Percentiles rank a stretch among this genome's conserved stretches.
These are phyloP conservation scores for Xylaria digitata DNA, from an alignment of 2,329 filamentous ascomycete genomes.

Conservation along the genomic window DNA sequence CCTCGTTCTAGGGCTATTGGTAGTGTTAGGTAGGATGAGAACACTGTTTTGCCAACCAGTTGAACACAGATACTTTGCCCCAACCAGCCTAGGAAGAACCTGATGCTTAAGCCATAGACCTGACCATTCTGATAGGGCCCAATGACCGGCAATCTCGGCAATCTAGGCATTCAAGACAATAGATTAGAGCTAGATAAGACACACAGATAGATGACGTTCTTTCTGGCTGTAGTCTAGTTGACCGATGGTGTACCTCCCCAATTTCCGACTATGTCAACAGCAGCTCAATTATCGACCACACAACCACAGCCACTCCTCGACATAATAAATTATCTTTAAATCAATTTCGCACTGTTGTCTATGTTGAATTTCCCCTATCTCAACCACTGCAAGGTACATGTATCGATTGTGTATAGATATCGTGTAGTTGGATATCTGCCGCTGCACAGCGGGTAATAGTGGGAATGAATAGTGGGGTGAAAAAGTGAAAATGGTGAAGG, in stretches of 20 bases:
- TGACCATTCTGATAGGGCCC: neutral
- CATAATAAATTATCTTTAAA: too few species aligned
- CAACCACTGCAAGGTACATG: too few species aligned
- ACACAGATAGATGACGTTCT: neutral
- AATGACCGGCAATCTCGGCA: neutral
- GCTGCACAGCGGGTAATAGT: constrained; percentile 45
- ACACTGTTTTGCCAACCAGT: neutral
- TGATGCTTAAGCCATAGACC: neutral
- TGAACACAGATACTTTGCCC: neutral
- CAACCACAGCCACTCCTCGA: neutral
- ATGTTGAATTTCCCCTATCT: too few species aligned
- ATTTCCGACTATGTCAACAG: too few species aligned
- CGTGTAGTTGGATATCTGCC: neutral
- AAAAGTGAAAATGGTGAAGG: constrained; percentile 24
- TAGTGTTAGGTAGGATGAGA: too few species aligned
- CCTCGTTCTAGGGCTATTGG: too few species aligned
- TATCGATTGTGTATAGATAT: too few species aligned
- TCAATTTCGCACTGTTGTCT: too few species aligned
- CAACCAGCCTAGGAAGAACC: too few species aligned
- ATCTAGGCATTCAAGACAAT: neutral
- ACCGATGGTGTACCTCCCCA: too few species aligned
- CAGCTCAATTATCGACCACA: neutral
- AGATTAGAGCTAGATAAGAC: neutral
- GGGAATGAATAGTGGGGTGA: constrained; percentile 36
- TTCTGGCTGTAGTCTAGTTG: neutral